These are phyloP conservation scores for Sphagnurus paluster DNA, from an alignment of 1,284 basidiomycete genomes.

Conservation along the genomic window DNA sequence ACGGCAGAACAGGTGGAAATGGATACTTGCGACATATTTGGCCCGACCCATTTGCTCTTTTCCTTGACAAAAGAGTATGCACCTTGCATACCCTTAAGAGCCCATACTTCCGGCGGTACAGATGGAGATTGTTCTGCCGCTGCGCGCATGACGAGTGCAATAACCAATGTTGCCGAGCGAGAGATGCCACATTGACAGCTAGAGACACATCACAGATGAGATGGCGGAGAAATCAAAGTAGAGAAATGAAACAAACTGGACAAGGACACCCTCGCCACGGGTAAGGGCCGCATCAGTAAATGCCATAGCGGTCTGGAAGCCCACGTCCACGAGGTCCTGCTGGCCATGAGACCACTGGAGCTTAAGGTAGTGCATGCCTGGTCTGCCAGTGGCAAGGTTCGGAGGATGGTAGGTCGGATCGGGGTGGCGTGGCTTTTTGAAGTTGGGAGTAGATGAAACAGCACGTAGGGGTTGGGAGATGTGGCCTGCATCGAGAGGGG, in stretches of 20 bases:
- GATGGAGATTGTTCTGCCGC: constrained; percentile 71
- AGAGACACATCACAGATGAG: constrained; percentile 24
- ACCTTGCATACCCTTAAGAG: constrained; percentile 88
- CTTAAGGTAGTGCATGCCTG: constrained; percentile 88
- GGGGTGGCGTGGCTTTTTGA: constrained; percentile 39
- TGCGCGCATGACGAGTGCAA: constrained; percentile 94
- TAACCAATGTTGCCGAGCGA: constrained; percentile 89
- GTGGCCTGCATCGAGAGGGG: constrained; percentile 62
- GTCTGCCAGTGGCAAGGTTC: constrained; percentile 64
- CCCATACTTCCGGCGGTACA: constrained; percentile 74
- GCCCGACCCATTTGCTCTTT: constrained; percentile 87
- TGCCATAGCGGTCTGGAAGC: constrained; percentile 78
- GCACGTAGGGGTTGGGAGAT: constrained; percentile 50
- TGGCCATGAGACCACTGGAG: constrained; percentile 95
- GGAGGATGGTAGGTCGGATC: constrained; percentile 62
- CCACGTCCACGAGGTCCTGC: constrained; percentile 76
- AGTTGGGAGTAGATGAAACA: constrained; percentile 69
- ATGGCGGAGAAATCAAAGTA: constrained; percentile 10
- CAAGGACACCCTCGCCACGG: constrained; percentile 77
- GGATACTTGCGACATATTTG: constrained; percentile 89
- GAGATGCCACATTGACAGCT: constrained; percentile 98
- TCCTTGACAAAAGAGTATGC: constrained; percentile 90
- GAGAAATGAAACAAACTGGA: constrained; percentile 70
- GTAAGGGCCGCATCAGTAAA: constrained; percentile 80
- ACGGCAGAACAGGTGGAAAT: constrained; percentile 11